phyloP scores from a whole-genome alignment of 1,139 yeast species.

The Groenewaldozyma sp. region DNA sequence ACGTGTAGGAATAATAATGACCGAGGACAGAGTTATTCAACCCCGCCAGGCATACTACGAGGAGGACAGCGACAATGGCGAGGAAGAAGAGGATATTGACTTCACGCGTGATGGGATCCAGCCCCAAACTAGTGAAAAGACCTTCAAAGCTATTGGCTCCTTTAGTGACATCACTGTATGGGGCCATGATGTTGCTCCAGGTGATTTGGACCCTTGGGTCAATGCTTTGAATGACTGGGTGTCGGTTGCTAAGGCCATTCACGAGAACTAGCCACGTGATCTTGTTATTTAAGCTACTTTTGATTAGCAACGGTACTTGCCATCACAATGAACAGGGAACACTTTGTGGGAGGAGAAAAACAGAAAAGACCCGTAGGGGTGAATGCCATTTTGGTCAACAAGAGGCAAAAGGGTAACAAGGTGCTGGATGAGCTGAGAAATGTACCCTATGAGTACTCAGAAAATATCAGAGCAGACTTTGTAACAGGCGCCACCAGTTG shows the following conservation, averaged over 20 bases:
- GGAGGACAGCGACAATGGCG: background rate
- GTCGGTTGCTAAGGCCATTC: constrained; percentile 1
- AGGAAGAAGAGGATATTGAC: constrained; percentile 4
- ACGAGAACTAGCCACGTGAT: no score
- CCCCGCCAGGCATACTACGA: constrained; percentile 1
- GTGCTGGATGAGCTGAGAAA: constrained; percentile 39
- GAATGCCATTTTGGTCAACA: constrained; percentile 37
- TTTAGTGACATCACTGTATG: constrained; percentile 20
- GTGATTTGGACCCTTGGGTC: constrained; percentile 5
- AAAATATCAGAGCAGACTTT: constrained; percentile 40
- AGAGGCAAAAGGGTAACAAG: constrained; percentile 54
- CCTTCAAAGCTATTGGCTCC: constrained; percentile 12
- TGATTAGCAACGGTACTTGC: no score
- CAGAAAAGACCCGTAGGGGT: constrained; percentile 10
- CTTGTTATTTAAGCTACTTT: no score
- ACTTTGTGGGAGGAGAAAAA: background rate
- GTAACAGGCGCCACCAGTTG: constrained; percentile 64
- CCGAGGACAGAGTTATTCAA: background rate
- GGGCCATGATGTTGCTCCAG: constrained; percentile 23
- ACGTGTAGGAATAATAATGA: constrained; percentile 1
- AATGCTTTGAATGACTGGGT: constrained; percentile 6
- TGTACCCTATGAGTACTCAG: constrained; percentile 40
- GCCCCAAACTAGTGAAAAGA: constrained; percentile 6
- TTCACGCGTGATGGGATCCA: background rate
- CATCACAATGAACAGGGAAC: no score